Percentiles rank a stretch among this genome's conserved stretches.
These are phyloP conservation scores for Sanguinoderma infundibulare DNA, from an alignment of 1,284 basidiomycete species.

Conservation along the genomic window DNA sequence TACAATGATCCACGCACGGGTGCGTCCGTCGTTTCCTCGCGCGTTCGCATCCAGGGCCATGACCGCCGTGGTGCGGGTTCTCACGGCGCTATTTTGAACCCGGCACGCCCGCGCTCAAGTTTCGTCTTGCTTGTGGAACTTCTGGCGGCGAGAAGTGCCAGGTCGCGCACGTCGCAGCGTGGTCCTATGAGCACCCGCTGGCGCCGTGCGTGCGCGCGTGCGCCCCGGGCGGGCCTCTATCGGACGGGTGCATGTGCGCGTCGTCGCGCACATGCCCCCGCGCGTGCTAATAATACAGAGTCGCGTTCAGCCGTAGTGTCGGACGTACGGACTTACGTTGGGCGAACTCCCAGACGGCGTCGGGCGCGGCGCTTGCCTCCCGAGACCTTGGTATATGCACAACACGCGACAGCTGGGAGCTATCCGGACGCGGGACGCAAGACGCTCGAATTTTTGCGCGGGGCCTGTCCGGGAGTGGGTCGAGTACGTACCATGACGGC, in stretches of 20 bases:
- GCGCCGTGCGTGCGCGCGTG: background rate
- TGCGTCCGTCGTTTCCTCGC: background rate
- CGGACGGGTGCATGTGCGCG: background rate
- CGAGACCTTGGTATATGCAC: background rate
- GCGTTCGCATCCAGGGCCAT: background rate
- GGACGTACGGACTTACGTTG: slow-evolving; percentile 5
- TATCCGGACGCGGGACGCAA: background rate
- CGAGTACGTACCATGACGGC: slow-evolving; percentile 12
- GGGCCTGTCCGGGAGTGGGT: slow-evolving; percentile 4
- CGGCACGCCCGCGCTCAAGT: background rate
- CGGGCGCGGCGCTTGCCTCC: background rate
- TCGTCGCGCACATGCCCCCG: background rate
- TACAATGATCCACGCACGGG: background rate
- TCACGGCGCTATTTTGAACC: slow-evolving; percentile 1
- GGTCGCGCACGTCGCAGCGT: background rate
- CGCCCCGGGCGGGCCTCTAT: background rate
- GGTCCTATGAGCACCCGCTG: background rate
- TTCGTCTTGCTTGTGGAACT: background rate
- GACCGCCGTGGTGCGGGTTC: background rate
- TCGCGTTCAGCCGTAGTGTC: background rate
- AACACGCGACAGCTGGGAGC: background rate
- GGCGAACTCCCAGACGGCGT: background rate
- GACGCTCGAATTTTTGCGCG: background rate
- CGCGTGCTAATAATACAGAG: background rate
- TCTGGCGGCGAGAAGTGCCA: no score